Base-by-base conservation (phyloP, 768 basidiomycete species). In the Naganishia kalamii region DNA sequence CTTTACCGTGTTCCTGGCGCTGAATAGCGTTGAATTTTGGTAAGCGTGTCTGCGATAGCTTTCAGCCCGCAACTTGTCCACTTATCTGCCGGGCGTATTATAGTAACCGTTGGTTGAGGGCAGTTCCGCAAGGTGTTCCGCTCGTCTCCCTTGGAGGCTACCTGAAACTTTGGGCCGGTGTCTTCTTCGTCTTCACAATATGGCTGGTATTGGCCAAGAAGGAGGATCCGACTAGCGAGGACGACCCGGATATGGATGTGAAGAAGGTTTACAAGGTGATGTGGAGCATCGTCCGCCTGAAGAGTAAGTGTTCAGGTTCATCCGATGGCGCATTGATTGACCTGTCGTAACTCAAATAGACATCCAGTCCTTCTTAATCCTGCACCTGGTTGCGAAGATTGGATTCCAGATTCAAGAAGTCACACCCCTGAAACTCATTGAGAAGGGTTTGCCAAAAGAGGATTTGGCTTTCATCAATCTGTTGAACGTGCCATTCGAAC, bases 401-500 rank as follows among this genome's bases (percentile, higher is more conserved):
- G 94, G 93, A 30, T 96, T 92, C 77, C 89, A 90, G 50, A 90
- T 91, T 27, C 91, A 92, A 78, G 96, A 98, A 49, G 89, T 87
- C 13, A 92, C 90, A 3, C 86, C 85, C 25, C 83, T 98, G 47
- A 99, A 99, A 75, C 85, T 98, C 80, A 88, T 99, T 46, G 96
- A 99, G 78, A 98, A 98, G 74, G 96, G 96, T 1, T 83, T 99
- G 61, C 88, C 86, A 65, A 88, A 92, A 43, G 96, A 98, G 80
- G 96, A 99, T 71, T 83, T 98, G 41, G 92, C 96, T n/a, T 82
- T 92, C 17, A 88, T 91, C 3, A 93, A 94, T 47, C 85, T 98
- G 41, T 88, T 98, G 69, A 96, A 99, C 78, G 97, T 98, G 71
- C 96, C 96, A 1, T 94, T 96, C 80, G 93, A 98, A 81, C 91